A percentile compares a stretch with the other conserved stretches of the same genome.
phyloP scores from a whole-genome alignment of 768 basidiomycete genomes.

The Chalciporus chontae region DNA sequence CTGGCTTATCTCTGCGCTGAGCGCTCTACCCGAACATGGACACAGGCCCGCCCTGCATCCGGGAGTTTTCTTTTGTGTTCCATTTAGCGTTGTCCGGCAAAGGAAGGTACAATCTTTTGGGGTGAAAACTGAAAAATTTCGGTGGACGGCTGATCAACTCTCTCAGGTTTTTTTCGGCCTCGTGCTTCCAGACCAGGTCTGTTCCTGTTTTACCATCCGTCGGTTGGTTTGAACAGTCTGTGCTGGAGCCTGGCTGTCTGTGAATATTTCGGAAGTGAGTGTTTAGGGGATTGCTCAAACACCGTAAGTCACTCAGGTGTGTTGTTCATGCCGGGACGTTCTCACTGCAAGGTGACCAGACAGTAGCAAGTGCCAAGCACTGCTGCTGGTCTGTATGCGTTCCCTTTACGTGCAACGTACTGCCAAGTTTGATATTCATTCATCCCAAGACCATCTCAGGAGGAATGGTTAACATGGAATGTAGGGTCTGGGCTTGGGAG shows the following conservation, averaged over 20 bases:
- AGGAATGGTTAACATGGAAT: conserved; percentile 2
- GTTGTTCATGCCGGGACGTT: neutral
- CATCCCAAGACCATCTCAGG: conserved; percentile 2
- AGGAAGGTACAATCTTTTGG: conserved; percentile 12
- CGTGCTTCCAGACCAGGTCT: neutral
- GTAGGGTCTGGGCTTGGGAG: neutral
- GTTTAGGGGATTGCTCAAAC: neutral
- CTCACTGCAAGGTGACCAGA: neutral
- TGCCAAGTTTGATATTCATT: conserved; percentile 7
- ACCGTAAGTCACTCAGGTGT: conserved; percentile 10
- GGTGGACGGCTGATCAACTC: neutral
- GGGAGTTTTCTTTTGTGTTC: neutral
- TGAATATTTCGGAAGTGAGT: neutral
- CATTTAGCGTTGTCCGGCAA: conserved; percentile 8
- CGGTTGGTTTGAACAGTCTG: neutral
- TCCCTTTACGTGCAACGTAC: conserved; percentile 19
- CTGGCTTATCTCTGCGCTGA: neutral
- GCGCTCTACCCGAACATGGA: conserved; percentile 18
- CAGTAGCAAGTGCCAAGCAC: conserved; percentile 3
- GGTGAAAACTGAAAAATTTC: neutral
- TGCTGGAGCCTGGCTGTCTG: neutral
- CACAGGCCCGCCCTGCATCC: neutral
- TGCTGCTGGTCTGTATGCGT: conserved; percentile 8
- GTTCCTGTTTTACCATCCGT: neutral
- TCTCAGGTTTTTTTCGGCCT: neutral